phyloP scores from a whole-genome alignment of 2,329 filamentous ascomycete species.

The Aotearoamyces nothofagi region DNA sequence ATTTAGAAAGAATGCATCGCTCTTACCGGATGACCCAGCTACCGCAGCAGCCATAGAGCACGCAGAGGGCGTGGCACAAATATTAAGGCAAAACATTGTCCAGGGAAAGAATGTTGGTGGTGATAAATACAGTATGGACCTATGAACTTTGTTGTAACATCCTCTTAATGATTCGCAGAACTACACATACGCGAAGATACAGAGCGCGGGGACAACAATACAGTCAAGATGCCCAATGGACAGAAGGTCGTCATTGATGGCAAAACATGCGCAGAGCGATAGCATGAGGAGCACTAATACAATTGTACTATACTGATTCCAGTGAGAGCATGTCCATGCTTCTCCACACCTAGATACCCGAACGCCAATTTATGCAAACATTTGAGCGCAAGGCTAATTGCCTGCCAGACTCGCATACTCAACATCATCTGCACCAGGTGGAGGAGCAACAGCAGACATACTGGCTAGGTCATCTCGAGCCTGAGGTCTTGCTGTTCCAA shows the following conservation, averaged over 20 bases:
- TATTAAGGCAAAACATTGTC: constrained; percentile 74
- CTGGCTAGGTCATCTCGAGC: constrained; percentile 15
- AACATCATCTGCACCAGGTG: constrained; percentile 63
- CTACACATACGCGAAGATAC: constrained; percentile 82
- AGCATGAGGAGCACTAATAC: no score
- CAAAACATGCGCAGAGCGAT: constrained; percentile 14
- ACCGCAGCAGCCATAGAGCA: constrained; percentile 53
- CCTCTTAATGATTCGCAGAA: constrained; percentile 34
- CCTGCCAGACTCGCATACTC: constrained; percentile 78
- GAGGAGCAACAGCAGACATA: constrained; percentile 46
- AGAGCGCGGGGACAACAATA: constrained; percentile 87
- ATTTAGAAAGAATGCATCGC: constrained; percentile 53
- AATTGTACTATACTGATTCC: background rate
- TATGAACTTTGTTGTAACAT: background rate
- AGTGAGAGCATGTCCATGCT: background rate
- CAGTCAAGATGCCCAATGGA: constrained; percentile 47
- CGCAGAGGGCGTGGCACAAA: constrained; percentile 67
- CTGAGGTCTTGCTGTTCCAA: constrained; percentile 15
- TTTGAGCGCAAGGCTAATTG: constrained; percentile 43
- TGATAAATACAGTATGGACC: constrained; percentile 50
- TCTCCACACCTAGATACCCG: constrained; percentile 9
- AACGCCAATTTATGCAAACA: constrained; percentile 16
- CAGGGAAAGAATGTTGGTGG: constrained; percentile 48
- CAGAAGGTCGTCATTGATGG: constrained; percentile 19
- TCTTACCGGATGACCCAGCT: constrained; percentile 42